These are phyloP conservation scores for Magnusiomyces tetraspermus DNA, from an alignment of 1,139 yeast genomes.

Conservation along the genomic window DNA sequence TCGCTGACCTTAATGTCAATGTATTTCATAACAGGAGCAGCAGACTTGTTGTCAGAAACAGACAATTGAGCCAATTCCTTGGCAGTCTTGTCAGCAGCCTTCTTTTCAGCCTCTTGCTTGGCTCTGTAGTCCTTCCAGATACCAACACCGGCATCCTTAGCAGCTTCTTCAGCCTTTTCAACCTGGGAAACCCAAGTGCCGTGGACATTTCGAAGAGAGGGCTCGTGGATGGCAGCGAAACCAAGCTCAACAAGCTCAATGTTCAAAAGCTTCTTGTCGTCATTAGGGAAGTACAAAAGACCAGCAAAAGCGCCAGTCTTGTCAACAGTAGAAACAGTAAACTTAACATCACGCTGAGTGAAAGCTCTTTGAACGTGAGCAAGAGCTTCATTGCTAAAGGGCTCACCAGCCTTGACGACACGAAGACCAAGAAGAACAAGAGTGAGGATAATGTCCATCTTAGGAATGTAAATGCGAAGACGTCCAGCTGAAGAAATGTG, in stretches of 20 bases:
- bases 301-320: conserved; percentile 79
- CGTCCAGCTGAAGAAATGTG: conserved; percentile 60
- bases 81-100: conserved; percentile 22
- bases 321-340: conserved; percentile 62
- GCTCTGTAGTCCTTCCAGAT: conserved; percentile 52
- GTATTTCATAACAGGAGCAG: conserved; percentile 34
- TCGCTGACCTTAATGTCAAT: conserved; percentile 56
- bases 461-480: conserved; percentile 56
- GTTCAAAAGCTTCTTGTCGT: conserved; percentile 48
- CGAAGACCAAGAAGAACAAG: conserved; percentile 67
- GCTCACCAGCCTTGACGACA: conserved; percentile 39
- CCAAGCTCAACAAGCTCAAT: conserved; percentile 55
- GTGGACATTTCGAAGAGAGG: conserved; percentile 42
- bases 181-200: conserved; percentile 44
- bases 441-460: conserved; percentile 61
- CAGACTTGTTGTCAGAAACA: conserved; percentile 12
- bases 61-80: conserved; percentile 16
- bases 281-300: conserved; percentile 47
- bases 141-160: conserved; percentile 48
- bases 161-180: conserved; percentile 54
- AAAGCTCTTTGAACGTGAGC: conserved; percentile 46
- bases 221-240: conserved; percentile 53
- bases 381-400: conserved; percentile 44
- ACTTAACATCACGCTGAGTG: conserved; percentile 63
- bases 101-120: conserved; percentile 29